These are phyloP conservation scores for Arthrinium phaeospermum DNA, from an alignment of 2,329 filamentous ascomycete species.

Conservation along the genomic window DNA sequence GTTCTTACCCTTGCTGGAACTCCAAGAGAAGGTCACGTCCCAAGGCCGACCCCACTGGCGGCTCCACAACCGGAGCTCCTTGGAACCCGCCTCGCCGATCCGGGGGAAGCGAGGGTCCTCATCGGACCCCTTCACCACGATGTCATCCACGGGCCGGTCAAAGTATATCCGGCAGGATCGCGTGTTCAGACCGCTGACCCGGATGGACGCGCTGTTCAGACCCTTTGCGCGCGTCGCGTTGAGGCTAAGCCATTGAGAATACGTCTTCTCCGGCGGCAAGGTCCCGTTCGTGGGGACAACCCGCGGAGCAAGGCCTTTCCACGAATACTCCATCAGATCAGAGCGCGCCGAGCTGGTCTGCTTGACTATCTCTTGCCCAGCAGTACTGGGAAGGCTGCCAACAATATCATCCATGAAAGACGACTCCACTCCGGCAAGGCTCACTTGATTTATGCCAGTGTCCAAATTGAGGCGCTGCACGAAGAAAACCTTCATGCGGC, in stretches of 20 bases:
- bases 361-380: background rate
- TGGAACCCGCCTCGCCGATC: slow-evolving; percentile 14
- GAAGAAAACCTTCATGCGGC: slow-evolving; percentile 87
- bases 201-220: slow-evolving; percentile 1
- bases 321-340: slow-evolving; percentile 13
- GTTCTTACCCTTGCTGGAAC: slow-evolving; percentile 9
- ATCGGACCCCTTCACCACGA: slow-evolving; percentile 14
- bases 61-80: slow-evolving; percentile 18
- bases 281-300: slow-evolving; percentile 18
- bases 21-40: slow-evolving; percentile 17
- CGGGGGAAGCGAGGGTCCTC: slow-evolving; percentile 14
- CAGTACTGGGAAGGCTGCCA: slow-evolving; percentile 17
- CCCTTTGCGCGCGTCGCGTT: slow-evolving; percentile 12
- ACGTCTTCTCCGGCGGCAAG: slow-evolving; percentile 16
- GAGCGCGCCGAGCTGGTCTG: background rate
- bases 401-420: slow-evolving; percentile 18
- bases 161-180: slow-evolving; percentile 17
- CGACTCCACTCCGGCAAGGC: slow-evolving; percentile 9
- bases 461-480: slow-evolving; percentile 81
- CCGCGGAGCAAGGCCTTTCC: slow-evolving; percentile 2
- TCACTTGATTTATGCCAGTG: slow-evolving; percentile 52
- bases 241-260: slow-evolving; percentile 12
- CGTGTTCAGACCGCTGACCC: slow-evolving; percentile 16
- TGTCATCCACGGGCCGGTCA: background rate
- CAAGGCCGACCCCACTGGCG: slow-evolving; percentile 12